phyloP scores from a whole-genome alignment of 192 early-diverging fungal species.

The Rhizophlyctis rosea region DNA sequence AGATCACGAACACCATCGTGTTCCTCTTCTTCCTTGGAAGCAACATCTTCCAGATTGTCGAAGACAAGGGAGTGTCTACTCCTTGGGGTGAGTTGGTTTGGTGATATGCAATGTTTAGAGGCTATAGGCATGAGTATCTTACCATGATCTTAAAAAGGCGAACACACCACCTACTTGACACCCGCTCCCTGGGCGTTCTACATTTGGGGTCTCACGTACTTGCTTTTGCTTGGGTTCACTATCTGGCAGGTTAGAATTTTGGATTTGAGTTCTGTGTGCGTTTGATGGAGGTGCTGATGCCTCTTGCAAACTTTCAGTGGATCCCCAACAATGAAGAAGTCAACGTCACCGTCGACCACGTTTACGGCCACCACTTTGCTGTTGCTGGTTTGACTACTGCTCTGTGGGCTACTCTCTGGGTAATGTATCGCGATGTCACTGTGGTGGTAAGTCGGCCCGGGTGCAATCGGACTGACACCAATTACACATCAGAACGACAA shows the following conservation, averaged over 20 bases:
- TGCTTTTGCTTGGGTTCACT: slow-evolving; percentile 59
- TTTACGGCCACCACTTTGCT: background rate
- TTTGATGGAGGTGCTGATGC: no score
- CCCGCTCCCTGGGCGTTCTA: slow-evolving; percentile 60
- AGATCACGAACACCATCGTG: slow-evolving; percentile 49
- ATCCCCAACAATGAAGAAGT: slow-evolving; percentile 1
- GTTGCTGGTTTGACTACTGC: background rate
- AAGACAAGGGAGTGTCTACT: background rate
- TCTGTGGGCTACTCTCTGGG: background rate
- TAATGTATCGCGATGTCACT: no score
- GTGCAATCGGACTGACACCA: no score
- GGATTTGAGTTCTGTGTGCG: no score
- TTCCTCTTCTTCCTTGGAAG: slow-evolving; percentile 62
- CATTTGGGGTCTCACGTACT: slow-evolving; percentile 63
- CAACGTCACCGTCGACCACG: background rate
- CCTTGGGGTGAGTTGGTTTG: background rate
- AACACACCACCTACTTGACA: slow-evolving; percentile 61
- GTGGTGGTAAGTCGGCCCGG: no score
- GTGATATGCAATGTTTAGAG: background rate
- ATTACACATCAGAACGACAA: slow-evolving; percentile 3
- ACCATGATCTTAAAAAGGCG: background rate
- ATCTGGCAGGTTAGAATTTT: slow-evolving; percentile 52
- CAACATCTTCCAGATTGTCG: slow-evolving; percentile 51
- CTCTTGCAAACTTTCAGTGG: slow-evolving; percentile 8
- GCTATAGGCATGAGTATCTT: background rate